Evolutionary conservation across 257 asterid genomes (phyloP), one percentile per base, ranked within the genome.

Genomic region (Rubia yunnanensis): DNA sequence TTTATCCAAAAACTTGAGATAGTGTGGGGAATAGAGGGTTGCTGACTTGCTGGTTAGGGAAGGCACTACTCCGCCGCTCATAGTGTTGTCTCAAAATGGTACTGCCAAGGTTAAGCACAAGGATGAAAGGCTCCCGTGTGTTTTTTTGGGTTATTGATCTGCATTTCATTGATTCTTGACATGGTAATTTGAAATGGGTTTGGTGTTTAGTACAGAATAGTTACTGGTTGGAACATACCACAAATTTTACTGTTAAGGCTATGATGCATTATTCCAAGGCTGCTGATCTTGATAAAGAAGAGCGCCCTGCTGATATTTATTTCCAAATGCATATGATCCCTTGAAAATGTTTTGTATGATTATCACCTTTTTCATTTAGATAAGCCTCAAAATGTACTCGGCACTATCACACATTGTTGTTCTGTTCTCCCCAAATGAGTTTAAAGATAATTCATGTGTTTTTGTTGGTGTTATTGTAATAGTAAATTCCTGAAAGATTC

Each of bases 181-280:
- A 9, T 26, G 34, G 24, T 13, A 4, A 18, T 64, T 4, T 58
- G 7, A 52, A 56, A 50, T 59, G 48, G 65, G 67, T 38, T 63
- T 68, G 69, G 6, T 38, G 35, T 28, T 20, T 24, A 80, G 61
- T 90, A 54, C 97, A 90, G 41, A 94, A 94, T 87, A 86, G 64
- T 59, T 94, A 90, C 79, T 94, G 99, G 99, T 60, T 80, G 13
- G 97, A 94, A 71, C 99, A 94, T 63, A 79, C 99, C 63, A 85
- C 57, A 7, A 81, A 86, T 60, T 88, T 88, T 8, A 85, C 89
- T 8, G 71, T 94, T 66, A 98, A 94, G 77, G 86, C 88, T 23
- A 94, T 88, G 99, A 94, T 94, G 99, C 97, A 88, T 68, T 98
- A 90, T 63, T 90, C 99, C 66, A 85, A 83, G 73, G 97, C 97